Conservation (phyloP, 192 early-diverging fungal species). For the Entomortierella chlamydospora region DNA sequence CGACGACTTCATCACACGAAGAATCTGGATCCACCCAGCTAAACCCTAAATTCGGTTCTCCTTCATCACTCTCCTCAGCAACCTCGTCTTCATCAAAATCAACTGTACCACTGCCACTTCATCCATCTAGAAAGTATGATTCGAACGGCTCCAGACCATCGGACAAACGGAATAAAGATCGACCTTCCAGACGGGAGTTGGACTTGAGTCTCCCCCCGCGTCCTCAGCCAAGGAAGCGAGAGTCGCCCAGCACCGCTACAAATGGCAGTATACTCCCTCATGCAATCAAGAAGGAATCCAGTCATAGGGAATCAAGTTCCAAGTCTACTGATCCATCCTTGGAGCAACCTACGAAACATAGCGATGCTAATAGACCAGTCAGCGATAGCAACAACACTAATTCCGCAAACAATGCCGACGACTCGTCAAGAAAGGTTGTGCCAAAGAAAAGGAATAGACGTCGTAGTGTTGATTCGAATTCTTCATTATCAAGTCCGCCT, state of each 20-base stretch:
- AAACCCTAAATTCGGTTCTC: conserved; percentile 1
- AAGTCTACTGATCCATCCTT: not conserved
- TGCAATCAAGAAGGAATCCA: conserved; percentile 10
- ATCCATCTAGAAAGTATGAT: not conserved
- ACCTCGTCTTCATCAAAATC: not conserved
- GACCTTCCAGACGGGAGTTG: conserved; percentile 7
- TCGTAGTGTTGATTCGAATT: conserved; percentile 46
- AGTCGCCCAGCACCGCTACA: no score
- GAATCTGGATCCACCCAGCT: not conserved
- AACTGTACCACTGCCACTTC: not conserved
- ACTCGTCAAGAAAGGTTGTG: conserved; percentile 10
- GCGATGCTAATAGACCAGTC: not conserved
- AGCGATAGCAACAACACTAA: not conserved
- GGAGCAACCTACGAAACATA: not conserved
- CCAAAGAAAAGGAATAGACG: conserved; percentile 44
- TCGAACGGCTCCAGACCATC: no score
- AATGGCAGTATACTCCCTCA: not conserved
- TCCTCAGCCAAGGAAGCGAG: conserved; percentile 23
- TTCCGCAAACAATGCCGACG: not conserved
- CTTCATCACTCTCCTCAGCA: not conserved
- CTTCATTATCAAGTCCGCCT: conserved; percentile 44
- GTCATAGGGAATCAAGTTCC: not conserved
- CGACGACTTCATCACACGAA: conserved; percentile 9
- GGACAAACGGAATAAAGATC: conserved; percentile 12
- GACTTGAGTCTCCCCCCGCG: conserved; percentile 22